These are phyloP conservation scores for Teunomyces panamensis DNA, from an alignment of 805 yeast species.

Conservation along the genomic window DNA sequence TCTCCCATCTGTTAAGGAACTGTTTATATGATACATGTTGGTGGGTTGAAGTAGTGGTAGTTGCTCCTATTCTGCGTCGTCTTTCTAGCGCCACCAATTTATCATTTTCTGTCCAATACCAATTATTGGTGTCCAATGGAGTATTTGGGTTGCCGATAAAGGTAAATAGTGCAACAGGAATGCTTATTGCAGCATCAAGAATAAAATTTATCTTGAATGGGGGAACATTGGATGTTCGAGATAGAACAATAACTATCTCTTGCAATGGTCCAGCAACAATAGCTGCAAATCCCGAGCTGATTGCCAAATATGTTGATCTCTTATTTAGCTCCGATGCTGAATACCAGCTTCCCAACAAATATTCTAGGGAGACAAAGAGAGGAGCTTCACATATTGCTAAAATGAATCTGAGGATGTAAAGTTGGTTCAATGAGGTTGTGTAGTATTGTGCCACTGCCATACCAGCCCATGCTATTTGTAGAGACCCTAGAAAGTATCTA, in stretches of 20 bases:
- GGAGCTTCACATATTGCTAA: conserved; percentile 4
- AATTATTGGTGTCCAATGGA: conserved; percentile 17
- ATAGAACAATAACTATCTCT: conserved; percentile 12
- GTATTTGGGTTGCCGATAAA: conserved; percentile 18
- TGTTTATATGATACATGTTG: background rate
- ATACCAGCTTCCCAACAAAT: conserved; percentile 3
- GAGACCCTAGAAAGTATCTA: conserved; percentile 14
- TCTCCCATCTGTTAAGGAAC: conserved; percentile 17
- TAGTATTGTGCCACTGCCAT: conserved; percentile 5
- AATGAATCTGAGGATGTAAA: conserved; percentile 15
- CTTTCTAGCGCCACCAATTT: conserved; percentile 15
- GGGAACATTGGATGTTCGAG: conserved; percentile 10
- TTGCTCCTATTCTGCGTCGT: conserved; percentile 13
- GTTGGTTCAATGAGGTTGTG: conserved; percentile 11
- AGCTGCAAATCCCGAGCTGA: conserved; percentile 13
- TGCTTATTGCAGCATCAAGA: conserved; percentile 16
- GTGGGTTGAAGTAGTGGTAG: conserved; percentile 6
- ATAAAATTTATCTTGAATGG: conserved; percentile 19
- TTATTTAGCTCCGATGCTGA: conserved; percentile 11
- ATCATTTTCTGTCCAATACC: conserved; percentile 3
- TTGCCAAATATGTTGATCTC: conserved; percentile 16
- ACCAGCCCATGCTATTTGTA: conserved; percentile 15
- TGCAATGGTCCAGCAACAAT: conserved; percentile 18
- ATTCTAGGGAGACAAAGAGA: conserved; percentile 2
- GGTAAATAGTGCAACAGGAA: conserved; percentile 17